A percentile compares a stretch with the other conserved stretches of the same genome.
Conservation (phyloP, 306 rosid genomes). For the Cucumis hystrix region DNA sequence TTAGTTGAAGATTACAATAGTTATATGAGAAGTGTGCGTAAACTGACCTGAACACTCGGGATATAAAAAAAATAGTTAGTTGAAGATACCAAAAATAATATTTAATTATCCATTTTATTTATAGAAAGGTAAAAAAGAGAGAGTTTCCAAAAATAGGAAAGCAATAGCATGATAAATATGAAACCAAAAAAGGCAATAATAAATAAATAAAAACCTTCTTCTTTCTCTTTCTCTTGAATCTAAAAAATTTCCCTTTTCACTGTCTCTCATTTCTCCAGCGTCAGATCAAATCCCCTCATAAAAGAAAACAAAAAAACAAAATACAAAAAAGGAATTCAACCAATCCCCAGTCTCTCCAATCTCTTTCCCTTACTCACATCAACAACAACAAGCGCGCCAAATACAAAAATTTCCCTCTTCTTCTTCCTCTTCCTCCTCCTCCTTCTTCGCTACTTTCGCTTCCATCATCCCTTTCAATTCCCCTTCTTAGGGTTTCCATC, state of each 20-base stretch:
- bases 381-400: constrained; percentile 21
- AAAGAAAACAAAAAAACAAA: background rate
- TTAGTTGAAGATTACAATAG: no score
- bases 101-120: no score
- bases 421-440: background rate
- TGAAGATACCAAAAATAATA: no score
- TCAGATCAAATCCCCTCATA: constrained; percentile 17
- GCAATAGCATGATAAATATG: constrained; percentile 23
- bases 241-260: no score
- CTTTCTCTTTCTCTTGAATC: no score
- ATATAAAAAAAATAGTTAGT: no score
- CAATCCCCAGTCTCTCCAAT: background rate
- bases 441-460: background rate
- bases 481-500: background rate
- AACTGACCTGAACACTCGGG: no score
- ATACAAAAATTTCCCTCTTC: constrained; percentile 13
- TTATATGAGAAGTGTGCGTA: no score
- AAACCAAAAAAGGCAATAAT: constrained; percentile 6
- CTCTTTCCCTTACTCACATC: background rate
- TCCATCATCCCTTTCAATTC: background rate
- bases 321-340: background rate
- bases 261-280: constrained; percentile 20
- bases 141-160: background rate
- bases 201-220: background rate
- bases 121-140: background rate